Base-by-base conservation (phyloP, 306 rosid genomes). In the Datisca glomerata region DNA sequence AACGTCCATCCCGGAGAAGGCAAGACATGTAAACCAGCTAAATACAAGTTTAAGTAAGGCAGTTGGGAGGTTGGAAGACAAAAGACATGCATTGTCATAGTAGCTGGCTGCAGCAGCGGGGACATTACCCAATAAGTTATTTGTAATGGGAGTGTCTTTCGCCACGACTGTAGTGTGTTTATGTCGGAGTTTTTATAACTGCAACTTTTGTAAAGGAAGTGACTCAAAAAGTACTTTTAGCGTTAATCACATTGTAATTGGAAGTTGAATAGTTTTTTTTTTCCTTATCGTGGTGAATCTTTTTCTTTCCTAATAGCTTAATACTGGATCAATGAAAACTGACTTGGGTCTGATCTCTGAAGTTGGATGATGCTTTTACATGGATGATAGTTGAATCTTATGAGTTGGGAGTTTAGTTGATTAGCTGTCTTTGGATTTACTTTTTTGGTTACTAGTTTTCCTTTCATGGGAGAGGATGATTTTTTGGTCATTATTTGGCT, bases 51-150 rank as follows among this genome's bases (percentile, higher is more conserved):
- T 65, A 55, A 53, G 74, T 68, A 60, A 61, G 72, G 92, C 72
- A 65, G 77, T 76, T 79, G 81, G 73, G 76, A 68, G 72, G 73
- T 68, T 68, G 67, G 81, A 76, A 67, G 77, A 59, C 67, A 73
- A 64, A 67, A 70, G 91, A 65, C 70, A 72, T 74, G 83, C 73
- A 66, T 57, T 69, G 75, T 68, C 54, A 73, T 71, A 63, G 67
- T 68, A 11, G 81, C 74, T 78, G 72, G 81, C 74, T 78, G 72
- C 75, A 64, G 71, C 64, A 35, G 56, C 45, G 67, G 61, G 63
- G 73, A 75, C 63, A 46, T 54, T 63, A 50, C 72, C 86, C 71
- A 57, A 60, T 56, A 36, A 49, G 23, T 65, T 49, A 45, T 54
- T 49, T 72, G 85, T 76, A 68, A 74, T 57, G 70, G 71, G 82